Evolutionary conservation across 371 early-diverging fungal genomes (phyloP).

Genomic region (Rhizopus microsporus): DNA sequence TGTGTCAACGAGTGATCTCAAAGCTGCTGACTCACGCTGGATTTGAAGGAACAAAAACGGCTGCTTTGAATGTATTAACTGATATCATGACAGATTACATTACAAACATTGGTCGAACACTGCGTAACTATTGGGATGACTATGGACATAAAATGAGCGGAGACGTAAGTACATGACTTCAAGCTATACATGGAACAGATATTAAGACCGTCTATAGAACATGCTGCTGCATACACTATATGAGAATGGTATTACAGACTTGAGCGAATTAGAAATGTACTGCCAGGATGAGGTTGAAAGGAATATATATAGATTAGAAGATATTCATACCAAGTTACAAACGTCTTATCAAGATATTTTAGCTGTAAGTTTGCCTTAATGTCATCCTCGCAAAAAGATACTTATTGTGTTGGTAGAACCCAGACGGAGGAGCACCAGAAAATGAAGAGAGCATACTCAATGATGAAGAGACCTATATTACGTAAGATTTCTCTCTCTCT

Average conservation of each 20-base stretch:
- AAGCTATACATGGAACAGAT: too few species aligned
- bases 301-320: constrained; percentile 69
- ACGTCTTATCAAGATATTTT: constrained; percentile 63
- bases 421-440: constrained; percentile 32
- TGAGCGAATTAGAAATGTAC: constrained; percentile 73
- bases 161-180: constrained; percentile 57
- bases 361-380: constrained; percentile 28
- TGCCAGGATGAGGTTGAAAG: constrained; percentile 76
- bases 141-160: constrained; percentile 71
- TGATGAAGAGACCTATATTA: constrained; percentile 62
- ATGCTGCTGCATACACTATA: constrained; percentile 82
- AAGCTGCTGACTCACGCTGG: constrained; percentile 84
- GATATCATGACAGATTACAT: constrained; percentile 81
- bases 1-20: constrained; percentile 64
- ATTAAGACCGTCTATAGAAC: constrained; percentile 48
- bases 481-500: constrained; percentile 22
- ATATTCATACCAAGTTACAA: constrained; percentile 73
- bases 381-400: not conserved
- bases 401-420: constrained; percentile 20
- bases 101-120: constrained; percentile 78
- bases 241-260: constrained; percentile 74
- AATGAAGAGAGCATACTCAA: constrained; percentile 52
- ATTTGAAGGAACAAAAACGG: constrained; percentile 75
- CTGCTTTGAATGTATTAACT: constrained; percentile 73
- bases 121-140: constrained; percentile 78